Base-by-base conservation (phyloP, 805 yeast genomes). In the Lachancea fermentati region DNA sequence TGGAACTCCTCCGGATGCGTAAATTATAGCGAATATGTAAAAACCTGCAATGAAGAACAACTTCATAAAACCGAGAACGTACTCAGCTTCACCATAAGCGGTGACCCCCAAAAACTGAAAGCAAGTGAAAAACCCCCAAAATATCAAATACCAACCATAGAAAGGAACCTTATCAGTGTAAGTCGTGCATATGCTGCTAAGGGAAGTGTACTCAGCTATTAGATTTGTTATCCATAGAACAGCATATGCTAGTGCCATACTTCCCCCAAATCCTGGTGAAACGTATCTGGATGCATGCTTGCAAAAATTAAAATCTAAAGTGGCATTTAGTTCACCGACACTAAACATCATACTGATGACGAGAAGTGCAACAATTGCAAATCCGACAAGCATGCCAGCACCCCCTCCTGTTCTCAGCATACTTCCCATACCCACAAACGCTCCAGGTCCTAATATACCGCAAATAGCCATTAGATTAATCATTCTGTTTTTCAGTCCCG, bases 1-100 rank as follows among this genome's bases (percentile, higher is more conserved):
- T 48, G 83, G 82, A 34, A 76, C 80, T 46, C 83, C 83, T 43
- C 84, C 84, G 52, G 77, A 73, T 47, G 78, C 75, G 48, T 78
- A 73, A 29, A 75, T 68, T 53, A 74, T 60, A 48, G 79, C 73
- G 35, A 73, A 60, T 29, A 79, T 55, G 44, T 79, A 75, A 44
- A 78, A 66, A 13, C 85, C 85, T 22, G 78, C 55, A 51, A 82
- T 71, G 30, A 84, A 74, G 37, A 81, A 45, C 29, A 82, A 77
- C 57, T 82, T 82, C 57, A 82, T 65, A 17, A 73, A 53, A 1
- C 82, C 78, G 50, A 77, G 69, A 81, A 81, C 81, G 58, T 76
- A 82, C 43, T 44, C 55, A 30, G 54, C 26, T 55, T 42, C 79
- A 79, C 50, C 82, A 65, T 45, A 75, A 73, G 47, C 74, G 67